Evolutionary conservation across 208 protist genomes (phyloP).

Genomic region (Trichomonas tenax): DNA sequence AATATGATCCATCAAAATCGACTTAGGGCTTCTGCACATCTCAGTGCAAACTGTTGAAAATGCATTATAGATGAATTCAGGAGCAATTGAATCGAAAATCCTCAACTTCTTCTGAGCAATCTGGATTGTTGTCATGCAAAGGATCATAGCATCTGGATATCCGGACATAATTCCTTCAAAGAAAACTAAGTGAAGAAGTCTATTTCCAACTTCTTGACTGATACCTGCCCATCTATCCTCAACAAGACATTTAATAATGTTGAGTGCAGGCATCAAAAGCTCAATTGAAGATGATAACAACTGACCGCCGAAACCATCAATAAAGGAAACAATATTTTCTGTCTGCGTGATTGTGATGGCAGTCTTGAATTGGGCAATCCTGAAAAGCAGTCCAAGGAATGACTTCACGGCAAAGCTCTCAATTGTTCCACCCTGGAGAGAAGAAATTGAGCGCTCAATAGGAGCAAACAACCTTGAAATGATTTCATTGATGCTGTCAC

Average conservation of each 20-base stretch:
- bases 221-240: not conserved
- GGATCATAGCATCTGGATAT: not conserved
- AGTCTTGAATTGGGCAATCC: not conserved
- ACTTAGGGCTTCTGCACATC: not conserved
- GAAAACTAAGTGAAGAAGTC: not conserved
- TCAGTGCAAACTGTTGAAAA: not conserved
- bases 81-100: not conserved
- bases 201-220: not conserved
- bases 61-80: not conserved
- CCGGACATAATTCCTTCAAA: not conserved
- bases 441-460: not conserved
- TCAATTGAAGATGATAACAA: not conserved
- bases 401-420: not conserved
- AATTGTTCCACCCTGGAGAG: not conserved
- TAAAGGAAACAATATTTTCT: not conserved
- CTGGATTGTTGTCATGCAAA: not conserved
- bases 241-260: not conserved
- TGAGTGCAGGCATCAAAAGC: not conserved
- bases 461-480: not conserved
- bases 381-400: not conserved
- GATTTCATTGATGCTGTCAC: not conserved
- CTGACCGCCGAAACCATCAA: not conserved
- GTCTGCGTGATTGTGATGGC: not conserved
- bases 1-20: not conserved
- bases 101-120: not conserved